A percentile compares a stretch with the other conserved stretches of the same genome.
Conservation (phyloP, 805 yeast species). For the Spathaspora sp. region DNA sequence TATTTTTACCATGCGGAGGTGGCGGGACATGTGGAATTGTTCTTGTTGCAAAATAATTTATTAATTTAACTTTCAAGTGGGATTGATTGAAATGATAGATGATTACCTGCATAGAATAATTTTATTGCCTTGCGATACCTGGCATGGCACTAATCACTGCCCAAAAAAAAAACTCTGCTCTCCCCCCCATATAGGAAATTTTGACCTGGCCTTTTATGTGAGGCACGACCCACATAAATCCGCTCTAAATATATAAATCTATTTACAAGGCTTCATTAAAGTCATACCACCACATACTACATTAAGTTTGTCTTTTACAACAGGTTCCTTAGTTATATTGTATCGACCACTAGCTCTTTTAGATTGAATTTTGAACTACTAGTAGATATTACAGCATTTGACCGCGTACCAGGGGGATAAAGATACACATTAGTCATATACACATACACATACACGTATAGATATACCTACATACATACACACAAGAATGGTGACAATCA, state of each 20-base stretch:
- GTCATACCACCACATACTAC: background rate
- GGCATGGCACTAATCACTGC: background rate
- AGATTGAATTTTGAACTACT: background rate
- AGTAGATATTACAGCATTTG: background rate
- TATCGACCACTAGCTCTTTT: background rate
- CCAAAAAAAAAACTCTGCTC: background rate
- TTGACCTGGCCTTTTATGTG: background rate
- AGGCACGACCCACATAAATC: background rate
- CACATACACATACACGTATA: background rate
- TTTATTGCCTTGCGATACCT: background rate
- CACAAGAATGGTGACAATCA: slow-evolving; percentile 19
- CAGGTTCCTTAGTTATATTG: background rate
- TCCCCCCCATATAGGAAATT: background rate
- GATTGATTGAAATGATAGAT: background rate
- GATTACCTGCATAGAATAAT: background rate
- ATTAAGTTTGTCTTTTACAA: background rate
- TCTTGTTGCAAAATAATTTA: background rate
- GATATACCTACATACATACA: no score
- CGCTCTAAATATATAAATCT: background rate
- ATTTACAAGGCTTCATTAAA: background rate
- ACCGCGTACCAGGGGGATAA: background rate
- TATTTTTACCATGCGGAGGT: no score
- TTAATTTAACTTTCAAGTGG: background rate
- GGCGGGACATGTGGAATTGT: no score
- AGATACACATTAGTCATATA: background rate